Conservation (phyloP, 2,329 filamentous ascomycete species). For the Cordyceps fumosorosea region DNA sequence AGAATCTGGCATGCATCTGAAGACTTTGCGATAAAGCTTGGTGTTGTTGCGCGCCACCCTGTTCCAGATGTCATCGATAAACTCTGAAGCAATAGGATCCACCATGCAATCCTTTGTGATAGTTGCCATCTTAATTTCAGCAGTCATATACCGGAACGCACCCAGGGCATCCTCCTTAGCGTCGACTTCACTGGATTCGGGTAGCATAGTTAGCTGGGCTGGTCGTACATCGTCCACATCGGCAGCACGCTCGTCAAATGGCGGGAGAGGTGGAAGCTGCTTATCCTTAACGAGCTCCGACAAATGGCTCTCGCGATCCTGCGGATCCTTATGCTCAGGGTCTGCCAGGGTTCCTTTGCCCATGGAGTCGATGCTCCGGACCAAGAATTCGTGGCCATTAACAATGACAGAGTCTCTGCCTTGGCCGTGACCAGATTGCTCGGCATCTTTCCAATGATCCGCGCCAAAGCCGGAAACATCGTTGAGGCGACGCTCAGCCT, state of each 20-base stretch:
- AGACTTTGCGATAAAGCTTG: conserved; percentile 85
- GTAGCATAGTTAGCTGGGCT: conserved; percentile 64
- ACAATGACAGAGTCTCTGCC: conserved; percentile 67
- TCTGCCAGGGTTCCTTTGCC: conserved; percentile 52
- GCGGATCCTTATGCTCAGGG: conserved; percentile 14
- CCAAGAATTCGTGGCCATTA: conserved; percentile 63
- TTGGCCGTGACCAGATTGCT: conserved; percentile 51
- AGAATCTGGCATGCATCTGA: conserved; percentile 94
- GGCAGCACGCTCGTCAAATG: conserved; percentile 53
- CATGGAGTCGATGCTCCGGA: conserved; percentile 56
- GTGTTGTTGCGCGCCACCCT: conserved; percentile 89
- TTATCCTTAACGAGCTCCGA: conserved; percentile 34
- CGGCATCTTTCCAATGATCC: conserved; percentile 67
- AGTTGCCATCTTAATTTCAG: conserved; percentile 65
- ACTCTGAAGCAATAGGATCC: conserved; percentile 75
- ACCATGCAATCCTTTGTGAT: conserved; percentile 90
- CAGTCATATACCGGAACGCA: conserved; percentile 45
- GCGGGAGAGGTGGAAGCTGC: conserved; percentile 52
- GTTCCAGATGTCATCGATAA: conserved; percentile 85
- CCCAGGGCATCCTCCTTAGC: conserved; percentile 64
- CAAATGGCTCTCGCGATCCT: conserved; percentile 19
- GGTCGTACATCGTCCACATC: conserved; percentile 62
- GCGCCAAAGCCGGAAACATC: conserved; percentile 73
- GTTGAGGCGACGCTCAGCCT: conserved; percentile 21
- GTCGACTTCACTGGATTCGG: conserved; percentile 69